Evolutionary conservation across 805 yeast species (phyloP), one percentile per base, ranked within the genome.

Genomic region (Saturnispora hagleri): DNA sequence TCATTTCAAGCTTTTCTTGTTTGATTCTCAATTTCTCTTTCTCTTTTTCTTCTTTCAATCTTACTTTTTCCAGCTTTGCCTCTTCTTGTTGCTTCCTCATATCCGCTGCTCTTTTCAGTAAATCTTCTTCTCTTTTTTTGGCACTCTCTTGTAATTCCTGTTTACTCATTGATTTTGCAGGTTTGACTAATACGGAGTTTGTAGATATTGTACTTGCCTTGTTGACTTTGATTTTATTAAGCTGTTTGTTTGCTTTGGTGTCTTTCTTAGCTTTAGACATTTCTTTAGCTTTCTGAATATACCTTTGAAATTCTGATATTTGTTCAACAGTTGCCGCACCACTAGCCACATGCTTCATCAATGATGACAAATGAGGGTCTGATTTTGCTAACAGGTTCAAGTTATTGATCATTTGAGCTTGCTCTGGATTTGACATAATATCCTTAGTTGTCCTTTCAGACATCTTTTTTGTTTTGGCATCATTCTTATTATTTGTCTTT

Each of bases 271-370:
- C 20, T 27, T 45, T 38, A 10, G 34, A 88, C 89, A 84, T 83
- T 28, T 76, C 80, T 55, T 85, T 76, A 0, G 97, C 97, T 51
- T 81, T 73, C 53, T 80, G 82, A 52, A 91, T 89, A 59, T 86
- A 86, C 20, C 77, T 81, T 65, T 90, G 96, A 64, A 91, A 91
- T 45, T 79, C 81, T 24, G 78, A 70, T 17, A 91, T 84, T 64
- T 89, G 91, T 6, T 76, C 81, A 5, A 79, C 76, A 0, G 81
- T 65, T 0, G 97, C 96, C 24, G 73, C 74, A 4, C 96, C 96
- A 51, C 84, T 77, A 0, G 98, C 97, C 2, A 91, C 97, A 5
- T 75, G 77, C 55, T 83, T 81, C 97, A 91, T 89, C 49, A 91
- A 69, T 1, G 75, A 68, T 56, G 81, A 84, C 47, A 91, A 67